Evolutionary conservation across 148 eudicot genomes (phyloP).

Genomic region (Arbutus unedo): DNA sequence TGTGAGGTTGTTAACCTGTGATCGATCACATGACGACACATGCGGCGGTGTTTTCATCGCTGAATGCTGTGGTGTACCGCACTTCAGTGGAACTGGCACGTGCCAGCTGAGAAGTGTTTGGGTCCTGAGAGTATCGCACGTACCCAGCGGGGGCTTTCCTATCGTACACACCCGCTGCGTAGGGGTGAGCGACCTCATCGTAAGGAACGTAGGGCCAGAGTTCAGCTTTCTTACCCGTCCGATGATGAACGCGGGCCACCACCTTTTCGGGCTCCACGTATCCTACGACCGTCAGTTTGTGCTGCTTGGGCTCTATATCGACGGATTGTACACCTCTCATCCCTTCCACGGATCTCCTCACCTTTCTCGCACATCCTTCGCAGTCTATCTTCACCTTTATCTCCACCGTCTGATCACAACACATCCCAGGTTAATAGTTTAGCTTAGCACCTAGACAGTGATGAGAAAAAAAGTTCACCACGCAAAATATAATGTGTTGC

Average conservation of each 20-base stretch:
- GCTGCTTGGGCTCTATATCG: constrained; percentile 54
- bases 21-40: constrained; percentile 67
- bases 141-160: constrained; percentile 84
- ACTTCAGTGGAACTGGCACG: constrained; percentile 90
- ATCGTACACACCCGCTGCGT: constrained; percentile 72
- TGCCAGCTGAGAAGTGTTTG: constrained; percentile 40
- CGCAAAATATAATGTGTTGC: too few species aligned
- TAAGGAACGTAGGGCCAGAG: constrained; percentile 89
- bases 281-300: constrained; percentile 70
- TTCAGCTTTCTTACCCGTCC: constrained; percentile 79
- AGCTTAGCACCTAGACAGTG: too few species aligned
- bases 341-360: constrained; percentile 73
- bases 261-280: constrained; percentile 83
- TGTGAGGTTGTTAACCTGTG: not conserved
- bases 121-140: constrained; percentile 55
- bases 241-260: constrained; percentile 58
- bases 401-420: constrained; percentile 74
- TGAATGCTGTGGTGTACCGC: constrained; percentile 79
- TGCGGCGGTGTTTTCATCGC: constrained; percentile 77
- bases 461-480: too few species aligned
- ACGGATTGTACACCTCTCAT: constrained; percentile 81
- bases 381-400: constrained; percentile 77
- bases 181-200: constrained; percentile 79
- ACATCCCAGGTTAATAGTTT: not conserved
- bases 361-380: constrained; percentile 87